Conservation (phyloP, 192 early-diverging fungal species). For the Coemansia guatemalensis region DNA sequence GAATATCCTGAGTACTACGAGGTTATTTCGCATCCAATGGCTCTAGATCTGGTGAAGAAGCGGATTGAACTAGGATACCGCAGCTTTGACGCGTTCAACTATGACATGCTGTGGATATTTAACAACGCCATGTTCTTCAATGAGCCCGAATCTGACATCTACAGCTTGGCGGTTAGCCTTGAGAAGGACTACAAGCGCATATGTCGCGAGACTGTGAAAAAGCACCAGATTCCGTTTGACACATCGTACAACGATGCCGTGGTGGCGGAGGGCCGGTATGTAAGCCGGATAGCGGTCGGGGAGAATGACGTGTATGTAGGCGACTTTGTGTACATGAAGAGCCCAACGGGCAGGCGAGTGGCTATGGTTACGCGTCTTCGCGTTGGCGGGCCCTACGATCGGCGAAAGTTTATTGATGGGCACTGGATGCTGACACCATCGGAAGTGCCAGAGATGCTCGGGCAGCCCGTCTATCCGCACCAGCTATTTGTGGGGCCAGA, state of each 20-base stretch:
- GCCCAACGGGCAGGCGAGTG: slow-evolving; percentile 23
- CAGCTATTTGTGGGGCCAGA: slow-evolving; percentile 43
- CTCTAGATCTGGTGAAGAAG: slow-evolving; percentile 55
- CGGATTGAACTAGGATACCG: slow-evolving; percentile 67
- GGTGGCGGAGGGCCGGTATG: slow-evolving; percentile 39
- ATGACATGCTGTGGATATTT: slow-evolving; percentile 84
- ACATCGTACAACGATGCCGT: slow-evolving; percentile 39
- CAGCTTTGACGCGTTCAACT: slow-evolving; percentile 67
- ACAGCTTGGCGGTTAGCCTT: slow-evolving; percentile 65
- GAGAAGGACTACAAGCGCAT: slow-evolving; percentile 41
- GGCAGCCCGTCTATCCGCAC: slow-evolving; percentile 49
- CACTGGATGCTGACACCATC: slow-evolving; percentile 49
- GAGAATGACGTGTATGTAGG: slow-evolving; percentile 47
- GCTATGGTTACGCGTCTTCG: slow-evolving; percentile 50
- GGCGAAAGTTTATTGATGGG: slow-evolving; percentile 53
- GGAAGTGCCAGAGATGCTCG: slow-evolving; percentile 46
- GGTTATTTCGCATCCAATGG: slow-evolving; percentile 79
- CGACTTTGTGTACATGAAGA: slow-evolving; percentile 50
- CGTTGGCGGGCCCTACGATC: slow-evolving; percentile 33
- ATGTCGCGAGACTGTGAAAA: slow-evolving; percentile 30
- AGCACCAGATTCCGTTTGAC: slow-evolving; percentile 48
- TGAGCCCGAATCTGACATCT: slow-evolving; percentile 78
- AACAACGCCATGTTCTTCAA: slow-evolving; percentile 93
- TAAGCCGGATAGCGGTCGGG: slow-evolving; percentile 37
- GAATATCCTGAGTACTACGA: slow-evolving; percentile 93